phyloP scores from a whole-genome alignment of 768 basidiomycete species.

The Ramaria sp. region DNA sequence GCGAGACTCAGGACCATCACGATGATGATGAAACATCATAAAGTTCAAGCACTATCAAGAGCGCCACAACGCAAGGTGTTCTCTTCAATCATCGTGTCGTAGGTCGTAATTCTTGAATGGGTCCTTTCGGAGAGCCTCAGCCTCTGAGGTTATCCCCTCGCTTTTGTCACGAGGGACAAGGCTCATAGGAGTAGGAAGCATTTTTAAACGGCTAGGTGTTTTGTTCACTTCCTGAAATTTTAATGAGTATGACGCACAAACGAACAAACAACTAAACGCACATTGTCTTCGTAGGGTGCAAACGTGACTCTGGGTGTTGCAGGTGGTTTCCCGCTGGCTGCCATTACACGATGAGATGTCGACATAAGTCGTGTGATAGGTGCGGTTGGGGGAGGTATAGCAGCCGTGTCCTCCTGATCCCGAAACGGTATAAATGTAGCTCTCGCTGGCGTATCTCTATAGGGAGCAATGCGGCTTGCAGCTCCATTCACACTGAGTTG shows the following conservation, averaged over 20 bases:
- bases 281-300: conserved; percentile 66
- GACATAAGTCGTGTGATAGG: not conserved
- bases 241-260: conserved; percentile 13
- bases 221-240: not conserved
- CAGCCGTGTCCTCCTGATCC: conserved; percentile 20
- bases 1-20: too few relatives aligned
- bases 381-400: conserved; percentile 8
- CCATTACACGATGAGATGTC: not conserved
- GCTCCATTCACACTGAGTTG: conserved; percentile 40
- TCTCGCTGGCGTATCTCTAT: conserved; percentile 41
- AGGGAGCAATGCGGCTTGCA: conserved; percentile 42
- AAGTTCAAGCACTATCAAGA: too few relatives aligned
- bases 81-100: not conserved
- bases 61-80: too few relatives aligned
- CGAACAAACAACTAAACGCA: conserved; percentile 20
- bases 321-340: conserved; percentile 18
- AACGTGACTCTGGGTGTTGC: conserved; percentile 41
- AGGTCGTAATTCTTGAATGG: conserved; percentile 64
- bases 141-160: conserved; percentile 43
- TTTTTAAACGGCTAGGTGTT: not conserved
- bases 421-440: conserved; percentile 28
- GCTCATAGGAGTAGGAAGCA: conserved; percentile 59
- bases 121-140: conserved; percentile 68
- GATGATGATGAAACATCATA: not conserved
- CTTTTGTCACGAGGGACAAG: conserved; percentile 33